Base-by-base conservation (phyloP, 805 yeast genomes). In the Candida adriatica region DNA sequence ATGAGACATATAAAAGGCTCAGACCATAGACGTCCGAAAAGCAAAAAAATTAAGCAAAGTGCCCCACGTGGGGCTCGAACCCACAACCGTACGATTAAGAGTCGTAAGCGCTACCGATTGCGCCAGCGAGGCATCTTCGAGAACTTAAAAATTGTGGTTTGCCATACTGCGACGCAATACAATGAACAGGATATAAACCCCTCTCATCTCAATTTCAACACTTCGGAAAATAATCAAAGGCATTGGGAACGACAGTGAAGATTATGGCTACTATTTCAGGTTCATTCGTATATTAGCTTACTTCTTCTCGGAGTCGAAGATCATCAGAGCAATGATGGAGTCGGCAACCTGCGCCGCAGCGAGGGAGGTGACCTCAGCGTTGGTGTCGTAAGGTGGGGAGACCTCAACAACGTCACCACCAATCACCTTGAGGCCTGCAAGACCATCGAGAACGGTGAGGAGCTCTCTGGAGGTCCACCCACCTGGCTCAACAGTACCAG, bases 271-370 rank as follows among this genome's bases (percentile, higher is more conserved):
- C 22, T 19, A 19, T 8, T 8, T 8, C 22, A 19, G 10, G 11
- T 8, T 19, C 11, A 19, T 8, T 28, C n/a, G 14, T 22, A 23
- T 24, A 21, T 30, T 20, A 19, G 9, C 16, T 4, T 15, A 31
- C 16, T 30, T 27, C 27, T 30, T 33, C 18, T 35, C 44, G 16
- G 51, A 41, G 14, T 46, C 51, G 37, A 55, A 48, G 22, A 62
- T 49, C 58, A 67, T 58, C 29, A 66, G 46, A 6, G 66, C 58
- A 35, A 67, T 55, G 27, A 67, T 51, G 13, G 65, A 63, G 42
- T 70, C 77, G 27, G 71, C 73, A 29, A 75, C 73, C 37, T 75
- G 79, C 3, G 81, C 75, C 4, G 80, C 86, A 4, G 79, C 76
- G 38, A 76, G 56, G 11, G 78, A 69, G 5, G 86, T 78, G 35